Percentiles rank a stretch among this genome's conserved stretches.
Evolutionary conservation across 2,329 filamentous ascomycete genomes (phyloP).

Genomic region (Sporothrix mexicana): DNA sequence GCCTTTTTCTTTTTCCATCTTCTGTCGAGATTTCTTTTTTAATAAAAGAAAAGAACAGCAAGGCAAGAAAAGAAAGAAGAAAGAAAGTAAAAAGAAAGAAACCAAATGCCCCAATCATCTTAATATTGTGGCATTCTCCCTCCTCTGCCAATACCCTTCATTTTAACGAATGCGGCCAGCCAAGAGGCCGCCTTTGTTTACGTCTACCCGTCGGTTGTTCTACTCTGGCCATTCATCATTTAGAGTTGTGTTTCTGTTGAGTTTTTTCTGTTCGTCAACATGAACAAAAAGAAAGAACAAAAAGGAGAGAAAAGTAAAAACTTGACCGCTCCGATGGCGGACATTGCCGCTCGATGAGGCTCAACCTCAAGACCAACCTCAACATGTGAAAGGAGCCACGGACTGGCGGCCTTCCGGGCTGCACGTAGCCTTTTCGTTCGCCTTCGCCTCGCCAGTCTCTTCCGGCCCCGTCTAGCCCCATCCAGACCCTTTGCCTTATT

Average conservation of each 20-base stretch:
- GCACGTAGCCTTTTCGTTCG: slow-evolving; percentile 22
- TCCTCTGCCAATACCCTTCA: neutral
- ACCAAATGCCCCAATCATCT: neutral
- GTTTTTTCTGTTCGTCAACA: neutral
- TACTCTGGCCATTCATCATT: slow-evolving; percentile 13
- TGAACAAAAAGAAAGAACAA: no score
- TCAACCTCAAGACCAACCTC: neutral
- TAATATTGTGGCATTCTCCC: neutral
- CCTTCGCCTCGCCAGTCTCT: slow-evolving; percentile 6
- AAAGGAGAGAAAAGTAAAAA: no score
- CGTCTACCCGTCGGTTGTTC: slow-evolving; percentile 21
- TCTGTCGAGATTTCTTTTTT: no score
- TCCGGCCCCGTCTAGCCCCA: neutral
- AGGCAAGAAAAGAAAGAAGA: neutral
- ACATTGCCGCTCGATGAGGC: neutral
- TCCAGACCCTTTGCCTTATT: neutral
- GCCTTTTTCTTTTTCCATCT: no score
- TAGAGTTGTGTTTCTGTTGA: slow-evolving; percentile 22
- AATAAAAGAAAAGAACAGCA: neutral
- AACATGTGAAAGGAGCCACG: neutral
- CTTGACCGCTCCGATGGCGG: slow-evolving; percentile 12
- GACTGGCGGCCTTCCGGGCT: neutral
- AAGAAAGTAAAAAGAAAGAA: neutral
- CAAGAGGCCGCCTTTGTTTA: slow-evolving; percentile 23
- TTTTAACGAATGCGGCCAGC: slow-evolving; percentile 12